Evolutionary conservation across 768 basidiomycete species (phyloP), one percentile per base, ranked within the genome.

Genomic region (Lactifluus pinguis): DNA sequence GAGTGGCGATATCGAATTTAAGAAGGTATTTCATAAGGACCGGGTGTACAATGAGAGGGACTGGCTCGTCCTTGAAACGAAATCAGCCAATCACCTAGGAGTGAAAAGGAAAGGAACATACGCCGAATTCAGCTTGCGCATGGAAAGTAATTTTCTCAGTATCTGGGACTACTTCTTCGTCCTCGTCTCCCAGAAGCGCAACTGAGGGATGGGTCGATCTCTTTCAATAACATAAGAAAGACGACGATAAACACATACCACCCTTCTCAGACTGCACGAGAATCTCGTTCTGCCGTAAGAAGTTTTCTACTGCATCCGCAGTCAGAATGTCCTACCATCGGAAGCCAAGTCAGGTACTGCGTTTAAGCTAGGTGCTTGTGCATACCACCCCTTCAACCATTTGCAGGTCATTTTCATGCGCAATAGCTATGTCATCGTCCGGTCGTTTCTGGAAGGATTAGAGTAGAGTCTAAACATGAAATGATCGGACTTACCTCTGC

Each of bases 361-460:
- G 49, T 38, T 30, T 36, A 34, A 15, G n/a, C 55, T 30, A 53
- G 48, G 25, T 39, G 14, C 8, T 13, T 41, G 21, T 36, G 48
- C 61, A 19, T 41, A 62, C 61, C 56, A 62, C 48, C 41, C 56
- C 61, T 49, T 58, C 61, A 25, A 62, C 49, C 47, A 42, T 15
- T 21, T 32, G 14, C 6, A 66, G 34, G 19, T 66, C 65, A 17
- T 64, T 42, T 38, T 66, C 63, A 30, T 66, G 65, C 7, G 59
- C 63, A 41, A 64, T 54, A 14, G 63, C 65, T n/a, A 66, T 6
- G 5, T 66, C 59, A 29, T 57, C 42, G 9, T 64, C 13, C 10
- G 63, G 56, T 25, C 32, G 30, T 60, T 61, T 55, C 49, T 55
- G 13, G 44, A 7, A 44, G 32, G 17, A 38, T 55, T 25, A 13